Conservation (phyloP, 2,329 filamentous ascomycete species). For the Trichophaea hybrida region DNA sequence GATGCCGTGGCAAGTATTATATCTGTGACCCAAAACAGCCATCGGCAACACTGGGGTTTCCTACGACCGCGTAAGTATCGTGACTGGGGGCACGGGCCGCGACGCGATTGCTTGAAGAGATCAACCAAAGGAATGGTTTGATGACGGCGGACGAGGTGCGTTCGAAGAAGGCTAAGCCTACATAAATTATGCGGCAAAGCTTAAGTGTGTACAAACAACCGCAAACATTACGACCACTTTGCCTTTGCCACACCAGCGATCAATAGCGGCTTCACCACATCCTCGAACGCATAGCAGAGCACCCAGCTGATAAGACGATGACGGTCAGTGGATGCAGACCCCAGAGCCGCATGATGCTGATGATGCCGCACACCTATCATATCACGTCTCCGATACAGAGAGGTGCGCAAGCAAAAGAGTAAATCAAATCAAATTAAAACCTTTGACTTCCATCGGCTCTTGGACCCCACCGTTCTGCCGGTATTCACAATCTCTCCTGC, state of each 20-base stretch:
- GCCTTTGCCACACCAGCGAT: background rate
- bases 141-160: background rate
- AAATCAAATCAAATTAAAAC: background rate
- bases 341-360: background rate
- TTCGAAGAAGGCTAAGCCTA: background rate
- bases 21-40: background rate
- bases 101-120: background rate
- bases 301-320: background rate
- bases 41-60: background rate
- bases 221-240: background rate
- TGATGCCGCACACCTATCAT: background rate
- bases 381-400: too few species aligned
- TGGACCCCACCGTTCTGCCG: background rate
- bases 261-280: background rate
- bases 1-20: background rate
- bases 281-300: background rate
- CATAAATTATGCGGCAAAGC: background rate
- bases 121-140: background rate
- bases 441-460: background rate
- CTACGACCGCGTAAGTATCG: background rate
- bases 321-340: background rate
- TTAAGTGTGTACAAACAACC: background rate
- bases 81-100: background rate
- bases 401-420: background rate
- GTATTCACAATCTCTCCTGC: background rate